phyloP scores from a whole-genome alignment of 768 basidiomycete species.

The Phylloporus sp. region DNA sequence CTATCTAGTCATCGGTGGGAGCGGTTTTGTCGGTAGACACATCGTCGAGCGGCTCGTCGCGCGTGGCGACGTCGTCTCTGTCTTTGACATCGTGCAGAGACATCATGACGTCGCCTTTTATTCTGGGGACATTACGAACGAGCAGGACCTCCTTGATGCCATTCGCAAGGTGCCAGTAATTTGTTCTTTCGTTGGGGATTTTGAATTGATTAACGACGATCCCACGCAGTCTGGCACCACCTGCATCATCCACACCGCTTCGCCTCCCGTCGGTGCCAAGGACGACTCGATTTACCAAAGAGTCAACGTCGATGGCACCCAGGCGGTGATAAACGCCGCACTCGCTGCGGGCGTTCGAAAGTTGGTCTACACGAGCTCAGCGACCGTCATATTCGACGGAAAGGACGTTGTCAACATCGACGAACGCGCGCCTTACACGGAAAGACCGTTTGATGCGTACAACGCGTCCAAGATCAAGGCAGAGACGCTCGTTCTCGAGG shows the following conservation, averaged over 20 bases:
- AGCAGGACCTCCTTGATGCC: conserved; percentile 65
- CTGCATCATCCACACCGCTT: conserved; percentile 94
- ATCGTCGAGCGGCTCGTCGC: conserved; percentile 82
- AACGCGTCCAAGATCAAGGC: conserved; percentile 92
- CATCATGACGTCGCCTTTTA: conserved; percentile 85
- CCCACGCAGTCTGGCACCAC: conserved; percentile 67
- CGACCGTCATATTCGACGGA: conserved; percentile 89
- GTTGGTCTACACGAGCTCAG: conserved; percentile 92
- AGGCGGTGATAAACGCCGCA: conserved; percentile 78
- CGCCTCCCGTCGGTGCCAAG: conserved; percentile 64
- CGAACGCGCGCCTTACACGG: conserved; percentile 75
- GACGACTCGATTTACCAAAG: conserved; percentile 75
- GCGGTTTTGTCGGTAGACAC: conserved; percentile 86
- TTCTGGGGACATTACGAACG: conserved; percentile 82
- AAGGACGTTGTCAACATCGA: conserved; percentile 77
- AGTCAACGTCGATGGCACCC: conserved; percentile 92
- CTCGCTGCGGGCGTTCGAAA: conserved; percentile 67
- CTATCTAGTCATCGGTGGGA: conserved; percentile 92
- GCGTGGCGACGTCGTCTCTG: conserved; percentile 74
- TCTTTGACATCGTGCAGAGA: conserved; percentile 90
- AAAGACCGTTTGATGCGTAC: conserved; percentile 80
- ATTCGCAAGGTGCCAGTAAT: conserved; percentile 68
- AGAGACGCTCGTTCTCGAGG: conserved; percentile 74
- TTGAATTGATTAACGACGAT: neutral
- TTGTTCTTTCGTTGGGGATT: neutral